Conservation (phyloP, 805 yeast genomes). For the Cyberlindnera maclurae region DNA sequence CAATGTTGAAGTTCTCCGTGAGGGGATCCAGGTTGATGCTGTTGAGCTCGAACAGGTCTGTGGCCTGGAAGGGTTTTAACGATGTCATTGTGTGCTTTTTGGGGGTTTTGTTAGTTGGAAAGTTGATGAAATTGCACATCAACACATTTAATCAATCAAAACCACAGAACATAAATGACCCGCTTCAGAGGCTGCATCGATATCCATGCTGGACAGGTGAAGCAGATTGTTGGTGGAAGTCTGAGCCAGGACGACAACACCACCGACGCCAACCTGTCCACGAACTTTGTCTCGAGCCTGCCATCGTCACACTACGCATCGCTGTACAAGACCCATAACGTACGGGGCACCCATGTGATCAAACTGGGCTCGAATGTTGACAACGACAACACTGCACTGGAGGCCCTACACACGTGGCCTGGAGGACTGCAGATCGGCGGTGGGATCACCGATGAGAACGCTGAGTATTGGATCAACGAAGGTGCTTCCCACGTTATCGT, state of each 20-base stretch:
- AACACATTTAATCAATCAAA: background rate
- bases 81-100: constrained; percentile 61
- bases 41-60: constrained; percentile 70
- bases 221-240: constrained; percentile 95
- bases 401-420: constrained; percentile 75
- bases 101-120: no score
- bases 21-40: constrained; percentile 79
- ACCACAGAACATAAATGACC: constrained; percentile 48
- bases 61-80: constrained; percentile 77
- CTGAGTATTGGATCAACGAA: constrained; percentile 64
- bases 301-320: constrained; percentile 71
- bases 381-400: constrained; percentile 76
- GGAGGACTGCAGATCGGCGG: constrained; percentile 81
- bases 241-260: constrained; percentile 45
- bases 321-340: constrained; percentile 51
- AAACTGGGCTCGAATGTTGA: constrained; percentile 72
- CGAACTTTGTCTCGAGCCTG: constrained; percentile 73
- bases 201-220: constrained; percentile 89
- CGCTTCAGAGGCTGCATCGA: constrained; percentile 91
- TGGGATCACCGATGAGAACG: constrained; percentile 74
- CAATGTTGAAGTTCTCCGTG: constrained; percentile 85
- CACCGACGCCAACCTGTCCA: constrained; percentile 35
- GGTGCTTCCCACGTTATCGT: constrained; percentile 87
- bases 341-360: constrained; percentile 85
- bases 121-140: background rate